Conservation (phyloP, 768 basidiomycete species). For the Tylopilus balloui region DNA sequence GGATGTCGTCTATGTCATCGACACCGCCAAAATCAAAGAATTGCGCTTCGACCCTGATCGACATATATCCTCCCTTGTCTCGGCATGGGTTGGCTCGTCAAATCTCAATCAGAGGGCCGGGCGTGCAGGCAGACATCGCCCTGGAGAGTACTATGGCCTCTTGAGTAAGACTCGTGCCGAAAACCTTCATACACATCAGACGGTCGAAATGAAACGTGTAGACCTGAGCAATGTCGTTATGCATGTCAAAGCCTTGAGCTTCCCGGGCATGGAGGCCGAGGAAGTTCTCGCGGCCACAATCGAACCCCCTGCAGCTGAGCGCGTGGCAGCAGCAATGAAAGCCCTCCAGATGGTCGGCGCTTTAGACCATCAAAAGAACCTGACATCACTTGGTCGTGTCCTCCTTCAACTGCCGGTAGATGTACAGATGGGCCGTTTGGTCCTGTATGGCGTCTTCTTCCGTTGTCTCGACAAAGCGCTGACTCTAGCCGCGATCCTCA, state of each 20-base stretch:
- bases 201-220: constrained; percentile 92
- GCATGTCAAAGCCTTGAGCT: constrained; percentile 92
- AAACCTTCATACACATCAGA: constrained; percentile 71
- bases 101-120: constrained; percentile 91
- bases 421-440: constrained; percentile 82
- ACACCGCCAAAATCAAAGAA: constrained; percentile 85
- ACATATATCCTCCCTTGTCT: constrained; percentile 84
- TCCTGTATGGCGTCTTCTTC: constrained; percentile 90
- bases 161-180: constrained; percentile 59
- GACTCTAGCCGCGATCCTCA: constrained; percentile 86
- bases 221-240: constrained; percentile 91
- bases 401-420: constrained; percentile 88
- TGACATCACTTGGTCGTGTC: constrained; percentile 85
- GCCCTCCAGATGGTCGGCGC: constrained; percentile 85
- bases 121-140: constrained; percentile 85
- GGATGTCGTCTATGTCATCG: constrained; percentile 91
- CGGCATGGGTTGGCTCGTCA: constrained; percentile 86
- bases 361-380: constrained; percentile 64
- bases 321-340: constrained; percentile 75
- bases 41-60: constrained; percentile 84
- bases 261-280: constrained; percentile 81
- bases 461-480: constrained; percentile 84
- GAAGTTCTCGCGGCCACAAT: constrained; percentile 82
- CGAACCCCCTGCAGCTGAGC: constrained; percentile 77
- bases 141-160: constrained; percentile 89